phyloP scores from a whole-genome alignment of 83 land plant genomes.

The Thuja plicata region DNA sequence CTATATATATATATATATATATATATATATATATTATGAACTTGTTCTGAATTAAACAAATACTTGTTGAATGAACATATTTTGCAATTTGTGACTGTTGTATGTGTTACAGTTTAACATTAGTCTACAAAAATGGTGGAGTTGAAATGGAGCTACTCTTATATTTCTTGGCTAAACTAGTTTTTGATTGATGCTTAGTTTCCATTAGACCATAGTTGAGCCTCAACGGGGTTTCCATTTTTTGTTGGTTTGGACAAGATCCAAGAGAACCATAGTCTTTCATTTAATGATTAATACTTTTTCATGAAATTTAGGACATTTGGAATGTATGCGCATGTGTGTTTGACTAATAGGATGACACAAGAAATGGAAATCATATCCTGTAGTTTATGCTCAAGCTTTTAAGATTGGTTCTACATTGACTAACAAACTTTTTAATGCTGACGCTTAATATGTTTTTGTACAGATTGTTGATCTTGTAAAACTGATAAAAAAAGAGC shows the following conservation, averaged over 20 bases:
- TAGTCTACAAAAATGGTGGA: neutral
- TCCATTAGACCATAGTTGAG: neutral
- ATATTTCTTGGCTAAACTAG: neutral
- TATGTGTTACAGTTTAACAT: neutral
- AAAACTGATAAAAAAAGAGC: conserved; percentile 12
- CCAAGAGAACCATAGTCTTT: neutral
- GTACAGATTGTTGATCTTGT: conserved; percentile 10
- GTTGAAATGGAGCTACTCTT: neutral
- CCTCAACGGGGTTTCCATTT: neutral
- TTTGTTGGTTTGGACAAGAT: neutral
- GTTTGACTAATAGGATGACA: neutral
- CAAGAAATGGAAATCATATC: neutral
- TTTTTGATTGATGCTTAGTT: neutral
- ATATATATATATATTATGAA: neutral
- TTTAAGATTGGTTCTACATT: neutral
- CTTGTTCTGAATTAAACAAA: neutral
- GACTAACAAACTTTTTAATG: neutral
- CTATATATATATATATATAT: too few species aligned
- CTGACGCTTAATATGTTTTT: neutral
- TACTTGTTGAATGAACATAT: neutral
- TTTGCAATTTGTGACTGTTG: neutral
- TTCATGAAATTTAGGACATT: neutral
- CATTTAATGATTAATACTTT: neutral
- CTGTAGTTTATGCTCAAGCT: neutral
- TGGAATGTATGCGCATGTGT: neutral